Percentiles rank a stretch among this genome's conserved stretches.
Evolutionary conservation across 164 flowering plant species (phyloP).

Genomic region (Litsea cubeba): DNA sequence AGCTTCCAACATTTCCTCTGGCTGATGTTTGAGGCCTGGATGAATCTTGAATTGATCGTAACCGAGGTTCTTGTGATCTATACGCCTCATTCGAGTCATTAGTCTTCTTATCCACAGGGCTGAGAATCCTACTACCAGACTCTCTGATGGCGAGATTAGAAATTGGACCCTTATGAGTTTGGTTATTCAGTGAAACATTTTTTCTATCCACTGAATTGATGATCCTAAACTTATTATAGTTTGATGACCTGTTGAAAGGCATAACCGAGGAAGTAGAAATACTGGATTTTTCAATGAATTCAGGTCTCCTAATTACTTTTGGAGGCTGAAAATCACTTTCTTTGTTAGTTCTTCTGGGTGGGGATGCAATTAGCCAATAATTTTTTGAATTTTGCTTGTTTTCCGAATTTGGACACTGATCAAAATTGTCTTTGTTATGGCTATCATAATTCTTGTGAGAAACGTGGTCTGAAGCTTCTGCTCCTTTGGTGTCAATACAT

Average conservation of each 20-base stretch:
- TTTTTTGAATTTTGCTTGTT: not conserved
- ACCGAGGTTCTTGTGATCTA: conserved; percentile 6
- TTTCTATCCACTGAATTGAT: conserved; percentile 13
- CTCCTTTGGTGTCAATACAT: conserved; percentile 29
- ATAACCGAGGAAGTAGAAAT: conserved; percentile 18
- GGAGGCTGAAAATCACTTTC: conserved; percentile 32
- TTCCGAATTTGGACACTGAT: not conserved
- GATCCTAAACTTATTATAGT: conserved; percentile 14
- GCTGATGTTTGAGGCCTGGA: conserved; percentile 24
- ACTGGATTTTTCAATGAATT: conserved; percentile 27
- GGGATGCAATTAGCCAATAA: conserved; percentile 14
- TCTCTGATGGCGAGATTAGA: conserved; percentile 30
- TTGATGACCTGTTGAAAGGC: conserved; percentile 20
- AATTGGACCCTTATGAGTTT: conserved; percentile 22
- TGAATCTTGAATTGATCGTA: conserved; percentile 25
- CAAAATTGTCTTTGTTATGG: not conserved
- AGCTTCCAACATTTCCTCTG: conserved; percentile 31
- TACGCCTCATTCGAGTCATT: conserved; percentile 20
- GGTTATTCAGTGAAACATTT: conserved; percentile 21
- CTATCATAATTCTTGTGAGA: not conserved
- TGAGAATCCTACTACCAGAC: conserved; percentile 10
- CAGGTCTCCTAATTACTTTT: conserved; percentile 49
- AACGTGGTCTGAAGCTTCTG: conserved; percentile 14
- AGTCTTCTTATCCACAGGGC: conserved; percentile 36
- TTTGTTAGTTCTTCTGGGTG: conserved; percentile 20